Evolutionary conservation across 441 rosid species (phyloP).

Genomic region (Geranium incanum): DNA sequence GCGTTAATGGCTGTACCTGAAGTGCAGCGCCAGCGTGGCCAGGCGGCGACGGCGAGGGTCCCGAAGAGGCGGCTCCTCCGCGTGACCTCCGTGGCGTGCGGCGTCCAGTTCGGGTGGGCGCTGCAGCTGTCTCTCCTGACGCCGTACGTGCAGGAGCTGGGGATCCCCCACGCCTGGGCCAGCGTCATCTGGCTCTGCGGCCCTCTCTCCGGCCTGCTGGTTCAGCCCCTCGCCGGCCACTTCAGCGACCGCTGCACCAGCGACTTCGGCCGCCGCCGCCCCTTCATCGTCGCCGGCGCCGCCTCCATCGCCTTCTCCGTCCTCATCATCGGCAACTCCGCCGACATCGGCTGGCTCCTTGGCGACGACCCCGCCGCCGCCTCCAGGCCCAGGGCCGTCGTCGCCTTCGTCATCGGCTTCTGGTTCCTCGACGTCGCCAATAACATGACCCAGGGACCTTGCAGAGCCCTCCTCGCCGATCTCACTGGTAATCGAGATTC

Average conservation of each 20-base stretch:
- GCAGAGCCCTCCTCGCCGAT: conserved; percentile 91
- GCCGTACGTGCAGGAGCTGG: conserved; percentile 92
- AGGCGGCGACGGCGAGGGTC: conserved; percentile 28
- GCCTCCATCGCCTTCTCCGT: conserved; percentile 49
- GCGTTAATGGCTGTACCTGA: no score
- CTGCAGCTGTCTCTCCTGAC: conserved; percentile 86
- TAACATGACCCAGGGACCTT: conserved; percentile 91
- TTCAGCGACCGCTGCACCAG: conserved; percentile 80
- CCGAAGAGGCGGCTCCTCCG: conserved; percentile 60
- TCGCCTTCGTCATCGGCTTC: conserved; percentile 70
- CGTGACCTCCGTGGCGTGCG: conserved; percentile 84
- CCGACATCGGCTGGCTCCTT: conserved; percentile 79
- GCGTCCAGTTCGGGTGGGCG: conserved; percentile 97
- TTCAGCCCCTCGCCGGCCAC: conserved; percentile 85
- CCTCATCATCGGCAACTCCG: conserved; percentile 64
- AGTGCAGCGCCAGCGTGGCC: no score
- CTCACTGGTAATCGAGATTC: conserved; percentile 59
- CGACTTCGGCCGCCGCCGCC: conserved; percentile 86
- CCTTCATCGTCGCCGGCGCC: conserved; percentile 67
- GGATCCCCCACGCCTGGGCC: conserved; percentile 94
- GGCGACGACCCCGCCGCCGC: conserved; percentile 55
- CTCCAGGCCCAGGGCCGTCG: conserved; percentile 58
- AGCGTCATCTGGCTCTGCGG: conserved; percentile 95
- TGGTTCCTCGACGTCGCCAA: conserved; percentile 94
- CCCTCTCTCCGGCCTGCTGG: conserved; percentile 77